Base-by-base conservation (phyloP, 2,329 filamentous ascomycete species). In the Leptosphaerulina australis region DNA sequence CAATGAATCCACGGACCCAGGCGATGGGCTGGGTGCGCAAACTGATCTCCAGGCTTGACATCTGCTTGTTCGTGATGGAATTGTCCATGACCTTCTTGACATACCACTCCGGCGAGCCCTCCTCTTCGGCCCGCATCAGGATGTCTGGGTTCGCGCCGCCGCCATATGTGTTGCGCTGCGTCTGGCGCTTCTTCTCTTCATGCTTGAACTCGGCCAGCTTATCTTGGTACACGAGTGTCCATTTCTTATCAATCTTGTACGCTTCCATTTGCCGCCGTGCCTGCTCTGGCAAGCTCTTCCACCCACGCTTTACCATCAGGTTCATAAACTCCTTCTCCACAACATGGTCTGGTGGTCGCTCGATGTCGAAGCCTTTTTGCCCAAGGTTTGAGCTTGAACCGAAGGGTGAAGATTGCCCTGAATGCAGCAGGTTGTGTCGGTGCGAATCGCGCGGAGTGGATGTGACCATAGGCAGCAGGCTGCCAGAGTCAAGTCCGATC, bases 101-200 rank as follows among this genome's bases (percentile, higher is more conserved):
- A 72, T 96, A 99, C 93, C 93, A 99, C 75, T 97, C 93, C 3
- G 94, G 94, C 39, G 90, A 95, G 34, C 92, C 93, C 73, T 97
- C 94, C 71, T 97, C 93, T 69, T 97, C 92, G 6, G 90, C 90
- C 62, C 90, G 86, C 31, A 86, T 84, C 30, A 91, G 82, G 51
- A 93, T 83, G 60, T 70, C 83, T 44, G 81, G 79, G 60, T 86
- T 88, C 2, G 53, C 52, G 24, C 58, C 60, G 58, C 90, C 84
- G 20, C 70, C 58, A 38, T 77, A 75, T 5, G 88, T 86, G 52
- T 80, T 81, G 54, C 87, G 85, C 26, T 87, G 84, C 44, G 90
- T 88, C 64, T 87, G 84, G 61, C 90, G 82, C 62, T 92, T 85
- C 75, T 93, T 96, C 75, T 96, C 91, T 69, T 97, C 93, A 31